Base-by-base conservation (phyloP, 345 rosid species). In the Clarkia xantiana region DNA sequence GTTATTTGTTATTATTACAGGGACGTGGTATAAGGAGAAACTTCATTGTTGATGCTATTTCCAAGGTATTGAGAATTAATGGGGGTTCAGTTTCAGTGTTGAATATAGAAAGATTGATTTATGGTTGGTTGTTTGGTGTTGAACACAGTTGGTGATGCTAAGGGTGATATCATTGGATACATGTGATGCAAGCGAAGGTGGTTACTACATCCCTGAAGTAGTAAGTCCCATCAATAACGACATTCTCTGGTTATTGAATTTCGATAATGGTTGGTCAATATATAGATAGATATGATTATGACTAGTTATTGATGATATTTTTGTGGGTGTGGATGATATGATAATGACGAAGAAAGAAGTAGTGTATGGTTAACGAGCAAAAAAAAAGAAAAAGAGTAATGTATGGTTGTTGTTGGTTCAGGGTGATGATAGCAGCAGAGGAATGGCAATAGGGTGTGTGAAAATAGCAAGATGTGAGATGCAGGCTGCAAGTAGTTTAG, bases 151-250 rank as follows among this genome's bases (percentile, higher is more conserved):
- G 68, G 85, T 81, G 9, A 62, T 77, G 83, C 90, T 86, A 18
- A 80, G 90, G 18, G 68, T 60, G 39, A 22, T 83, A 52, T 75
- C 87, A 15, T 47, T 78, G 40, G 96, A 86, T 59, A 22, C 65
- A 45, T 86, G 96, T 57, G 96, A 86, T 68, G 81, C 83, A 46
- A 60, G 51, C 42, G 94, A 78, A 57, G 83, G 86, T 14, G 69
- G 68, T 6, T 83, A 73, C 10, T 78, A 80, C 56, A 50, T 73
- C 75, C 86, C 82, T 42, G 66, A 72, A 55, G 94, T 83, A 71
- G 96, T 83, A 73, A 72, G 75, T 66, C 40, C 43, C n/a, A 13
- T 3, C 10, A 20, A 40, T 0, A 5, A 17, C 13, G 18, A 20
- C 15, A n/a, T 9, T 48, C 12, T 18, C 14, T 19, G 3, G 47